Base-by-base conservation (phyloP, 2,329 filamentous ascomycete species). In the Clonostachys rosea region DNA sequence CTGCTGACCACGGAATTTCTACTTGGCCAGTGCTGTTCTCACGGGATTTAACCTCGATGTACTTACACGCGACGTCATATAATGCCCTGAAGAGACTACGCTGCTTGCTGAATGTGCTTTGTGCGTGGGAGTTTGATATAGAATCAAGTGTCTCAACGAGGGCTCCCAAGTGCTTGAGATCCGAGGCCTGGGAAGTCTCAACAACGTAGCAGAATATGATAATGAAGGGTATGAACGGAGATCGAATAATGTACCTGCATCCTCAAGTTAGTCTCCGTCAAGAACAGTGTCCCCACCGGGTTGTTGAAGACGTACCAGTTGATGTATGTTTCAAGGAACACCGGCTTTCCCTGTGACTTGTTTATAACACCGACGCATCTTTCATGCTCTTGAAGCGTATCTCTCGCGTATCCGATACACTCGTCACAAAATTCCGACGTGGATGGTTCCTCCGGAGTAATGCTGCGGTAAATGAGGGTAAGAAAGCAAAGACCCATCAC, bases 141-240 rank as follows among this genome's bases (percentile, higher is more conserved):
- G 40, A 43, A 20, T 57, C 48, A 4, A 56, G 41, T 0, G 49
- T 51, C 6, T 51, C 50, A 14, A 57, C 49, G 2, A 58, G 34
- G 11, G 33, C 17, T 10, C 47, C 46, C 1, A 58, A 36, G 16
- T 44, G 63, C 8, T 58, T 45, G 3, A 78, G 66, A 45, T 78
- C 74, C 3, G 57, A 55, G 17, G 56, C 48, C n/a, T 73, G 63
- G n/a, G 64, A 66, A 1, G 67, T 65, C 46, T 72, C 66, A 39
- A 59, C 54, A 17, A 55, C 48, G 42, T 58, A 54, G 33, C 58
- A 61, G 42, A 60, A 61, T 1, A 61, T 12, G 9, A 60, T 49
- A 4, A 55, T 59, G 39, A 59, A 60, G 3, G 56, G 57, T 3
- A 57, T 51, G 17, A 60, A 61, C 0, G 56, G 58, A 1, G 57